Evolutionary conservation across 192 early-diverging fungal genomes (phyloP).

Genomic region (Coemansia javaensis): DNA sequence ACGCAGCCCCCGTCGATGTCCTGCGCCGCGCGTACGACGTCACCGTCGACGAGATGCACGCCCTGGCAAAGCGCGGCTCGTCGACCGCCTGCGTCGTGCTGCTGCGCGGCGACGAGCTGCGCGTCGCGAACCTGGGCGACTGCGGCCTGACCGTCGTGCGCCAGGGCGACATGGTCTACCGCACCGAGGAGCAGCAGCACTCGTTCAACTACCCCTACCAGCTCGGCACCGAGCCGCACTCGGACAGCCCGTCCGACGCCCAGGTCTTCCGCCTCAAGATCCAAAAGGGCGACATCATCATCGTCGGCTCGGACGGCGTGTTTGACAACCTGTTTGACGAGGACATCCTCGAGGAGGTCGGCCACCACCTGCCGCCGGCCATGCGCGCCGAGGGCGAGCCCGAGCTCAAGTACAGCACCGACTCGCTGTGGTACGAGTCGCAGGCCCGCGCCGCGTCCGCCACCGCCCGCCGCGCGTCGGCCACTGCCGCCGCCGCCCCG

Average conservation of each 20-base stretch:
- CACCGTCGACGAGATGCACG: constrained; percentile 64
- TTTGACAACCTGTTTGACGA: constrained; percentile 99
- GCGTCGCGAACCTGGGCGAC: constrained; percentile 93
- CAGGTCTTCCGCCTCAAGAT: constrained; percentile 80
- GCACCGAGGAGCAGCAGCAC: constrained; percentile 96
- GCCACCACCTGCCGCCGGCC: constrained; percentile 37
- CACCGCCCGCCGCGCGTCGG: not conserved
- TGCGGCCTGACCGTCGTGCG: constrained; percentile 88
- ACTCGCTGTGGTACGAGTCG: constrained; percentile 49
- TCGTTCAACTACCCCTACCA: constrained; percentile 99
- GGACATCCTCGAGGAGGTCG: constrained; percentile 89
- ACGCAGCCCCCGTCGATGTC: constrained; percentile 77
- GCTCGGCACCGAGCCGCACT: constrained; percentile 76
- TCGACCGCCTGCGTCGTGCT: constrained; percentile 87
- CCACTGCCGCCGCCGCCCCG: constrained; percentile 7
- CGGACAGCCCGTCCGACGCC: constrained; percentile 78
- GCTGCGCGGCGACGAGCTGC: constrained; percentile 84
- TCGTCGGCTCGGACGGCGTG: constrained; percentile 89
- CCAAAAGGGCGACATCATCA: constrained; percentile 86
- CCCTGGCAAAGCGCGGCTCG: constrained; percentile 74
- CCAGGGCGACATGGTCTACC: constrained; percentile 80
- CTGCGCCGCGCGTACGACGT: constrained; percentile 74
- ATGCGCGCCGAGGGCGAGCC: constrained; percentile 41
- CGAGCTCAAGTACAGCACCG: constrained; percentile 46
- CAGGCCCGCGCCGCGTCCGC: constrained; percentile 20